phyloP scores from a whole-genome alignment of 805 yeast genomes.

The Kluyveromyces wickerhamii region DNA sequence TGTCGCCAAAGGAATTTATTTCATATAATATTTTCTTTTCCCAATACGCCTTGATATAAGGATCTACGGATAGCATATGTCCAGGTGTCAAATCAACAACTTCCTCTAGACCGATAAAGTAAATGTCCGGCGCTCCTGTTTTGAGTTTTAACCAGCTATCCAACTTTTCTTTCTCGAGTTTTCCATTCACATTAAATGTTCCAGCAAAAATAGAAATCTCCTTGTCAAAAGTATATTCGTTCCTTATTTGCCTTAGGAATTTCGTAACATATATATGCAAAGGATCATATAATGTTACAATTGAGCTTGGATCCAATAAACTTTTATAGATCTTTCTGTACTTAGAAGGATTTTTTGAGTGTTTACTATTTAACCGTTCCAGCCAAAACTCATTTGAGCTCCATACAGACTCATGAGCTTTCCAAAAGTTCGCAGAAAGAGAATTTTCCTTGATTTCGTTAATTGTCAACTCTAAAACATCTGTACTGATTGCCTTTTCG shows the following conservation, averaged over 20 bases:
- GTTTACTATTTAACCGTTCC: conserved; percentile 59
- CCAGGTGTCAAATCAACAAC: conserved; percentile 78
- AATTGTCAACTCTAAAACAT: conserved; percentile 43
- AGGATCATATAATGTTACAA: conserved; percentile 79
- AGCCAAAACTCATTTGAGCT: conserved; percentile 88
- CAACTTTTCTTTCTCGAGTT: conserved; percentile 47
- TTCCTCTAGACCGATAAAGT: conserved; percentile 83
- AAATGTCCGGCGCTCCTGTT: conserved; percentile 50
- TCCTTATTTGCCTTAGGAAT: conserved; percentile 43
- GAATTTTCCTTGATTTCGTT: conserved; percentile 36
- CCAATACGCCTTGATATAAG: conserved; percentile 53
- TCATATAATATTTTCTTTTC: conserved; percentile 48
- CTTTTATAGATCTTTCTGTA: conserved; percentile 23
- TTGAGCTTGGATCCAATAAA: conserved; percentile 21
- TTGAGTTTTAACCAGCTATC: conserved; percentile 72
- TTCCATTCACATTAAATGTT: conserved; percentile 82
- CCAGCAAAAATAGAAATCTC: conserved; percentile 68
- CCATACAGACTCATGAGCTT: conserved; percentile 76
- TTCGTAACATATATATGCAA: conserved; percentile 73
- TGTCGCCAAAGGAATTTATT: conserved; percentile 35
- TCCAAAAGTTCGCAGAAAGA: conserved; percentile 41
- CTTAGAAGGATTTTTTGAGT: conserved; percentile 25
- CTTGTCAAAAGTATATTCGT: conserved; percentile 51
- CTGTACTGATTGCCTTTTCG: conserved; percentile 57
- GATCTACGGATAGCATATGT: conserved; percentile 74